phyloP scores from a whole-genome alignment of 495 filamentous ascomycete genomes.

The Ascobolus immersus region DNA sequence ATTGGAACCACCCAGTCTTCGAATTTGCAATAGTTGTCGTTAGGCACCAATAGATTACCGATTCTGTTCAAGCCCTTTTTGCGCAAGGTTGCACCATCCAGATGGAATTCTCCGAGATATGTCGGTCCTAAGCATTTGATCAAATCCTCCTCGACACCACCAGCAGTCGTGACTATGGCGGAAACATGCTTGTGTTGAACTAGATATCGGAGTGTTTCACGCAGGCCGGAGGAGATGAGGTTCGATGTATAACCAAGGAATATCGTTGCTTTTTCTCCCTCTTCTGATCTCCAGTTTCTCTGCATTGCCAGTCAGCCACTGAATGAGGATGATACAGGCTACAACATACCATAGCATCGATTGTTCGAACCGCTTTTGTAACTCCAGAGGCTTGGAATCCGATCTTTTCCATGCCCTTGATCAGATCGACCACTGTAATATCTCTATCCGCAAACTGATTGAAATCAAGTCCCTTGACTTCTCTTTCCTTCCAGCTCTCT shows the following conservation, averaged over 20 bases:
- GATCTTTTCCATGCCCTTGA: conserved; percentile 57
- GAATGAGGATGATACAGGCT: conserved; percentile 1
- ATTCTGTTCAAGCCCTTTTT: conserved; percentile 76
- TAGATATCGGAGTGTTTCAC: conserved; percentile 73
- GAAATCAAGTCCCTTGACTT: conserved; percentile 76
- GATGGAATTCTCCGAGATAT: conserved; percentile 64
- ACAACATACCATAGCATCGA: conserved; percentile 75
- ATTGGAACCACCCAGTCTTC: conserved; percentile 95
- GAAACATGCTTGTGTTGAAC: conserved; percentile 79
- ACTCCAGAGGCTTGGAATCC: conserved; percentile 82
- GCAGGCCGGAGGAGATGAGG: conserved; percentile 79
- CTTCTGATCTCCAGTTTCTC: conserved; percentile 50
- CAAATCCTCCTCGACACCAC: conserved; percentile 91
- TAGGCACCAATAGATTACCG: conserved; percentile 88
- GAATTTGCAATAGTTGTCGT: conserved; percentile 86
- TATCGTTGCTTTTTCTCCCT: conserved; percentile 57
- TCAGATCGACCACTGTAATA: conserved; percentile 63
- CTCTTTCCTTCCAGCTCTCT: conserved; percentile 28
- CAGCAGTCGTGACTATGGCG: conserved; percentile 79
- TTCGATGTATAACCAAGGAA: conserved; percentile 96
- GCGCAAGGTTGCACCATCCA: conserved; percentile 47
- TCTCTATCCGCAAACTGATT: conserved; percentile 43
- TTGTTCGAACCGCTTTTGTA: conserved; percentile 57
- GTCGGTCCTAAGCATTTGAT: conserved; percentile 93
- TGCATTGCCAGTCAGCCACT: conserved; percentile 14